These are phyloP conservation scores for Pinguiococcus pyrenoidosus DNA, from an alignment of 108 stramenopile genomes.

Conservation along the genomic window DNA sequence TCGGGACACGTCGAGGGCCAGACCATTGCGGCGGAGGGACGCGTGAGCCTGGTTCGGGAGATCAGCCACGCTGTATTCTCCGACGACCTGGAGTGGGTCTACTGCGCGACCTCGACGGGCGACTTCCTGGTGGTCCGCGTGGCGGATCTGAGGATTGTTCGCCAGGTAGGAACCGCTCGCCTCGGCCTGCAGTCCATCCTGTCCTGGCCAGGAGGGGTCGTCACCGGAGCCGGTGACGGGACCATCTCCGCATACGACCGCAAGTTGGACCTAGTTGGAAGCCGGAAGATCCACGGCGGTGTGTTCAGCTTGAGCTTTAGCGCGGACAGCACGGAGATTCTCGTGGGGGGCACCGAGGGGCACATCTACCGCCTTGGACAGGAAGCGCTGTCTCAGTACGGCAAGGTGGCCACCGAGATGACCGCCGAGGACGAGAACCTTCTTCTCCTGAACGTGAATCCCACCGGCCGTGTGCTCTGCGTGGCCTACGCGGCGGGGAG, in stretches of 20 bases:
- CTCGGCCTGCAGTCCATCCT: conserved; percentile 18
- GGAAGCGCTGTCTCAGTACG: no score
- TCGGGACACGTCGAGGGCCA: conserved; percentile 19
- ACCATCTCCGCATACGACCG: conserved; percentile 33
- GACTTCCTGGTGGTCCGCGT: conserved; percentile 27
- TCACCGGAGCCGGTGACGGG: conserved; percentile 41
- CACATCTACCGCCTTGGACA: conserved; percentile 3
- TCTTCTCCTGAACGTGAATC: conserved; percentile 30
- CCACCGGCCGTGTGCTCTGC: conserved; percentile 13
- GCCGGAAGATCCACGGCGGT: conserved; percentile 23
- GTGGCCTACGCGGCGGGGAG: conserved; percentile 29
- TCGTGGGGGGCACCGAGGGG: background rate
- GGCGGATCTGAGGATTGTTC: background rate
- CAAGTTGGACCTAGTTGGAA: conserved; percentile 12
- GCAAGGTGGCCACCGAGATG: no score
- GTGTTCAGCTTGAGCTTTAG: conserved; percentile 33
- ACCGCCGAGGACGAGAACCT: no score
- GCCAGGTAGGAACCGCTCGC: background rate
- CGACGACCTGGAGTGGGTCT: conserved; percentile 24
- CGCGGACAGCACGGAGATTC: conserved; percentile 28
- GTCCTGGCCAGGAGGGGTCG: conserved; percentile 11
- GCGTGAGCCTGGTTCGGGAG: conserved; percentile 28
- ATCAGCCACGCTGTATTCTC: conserved; percentile 20
- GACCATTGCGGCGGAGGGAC: conserved; percentile 18
- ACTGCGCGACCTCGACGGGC: conserved; percentile 37